Conservation (phyloP, 345 rosid species). For the Boechera retrofracta region DNA sequence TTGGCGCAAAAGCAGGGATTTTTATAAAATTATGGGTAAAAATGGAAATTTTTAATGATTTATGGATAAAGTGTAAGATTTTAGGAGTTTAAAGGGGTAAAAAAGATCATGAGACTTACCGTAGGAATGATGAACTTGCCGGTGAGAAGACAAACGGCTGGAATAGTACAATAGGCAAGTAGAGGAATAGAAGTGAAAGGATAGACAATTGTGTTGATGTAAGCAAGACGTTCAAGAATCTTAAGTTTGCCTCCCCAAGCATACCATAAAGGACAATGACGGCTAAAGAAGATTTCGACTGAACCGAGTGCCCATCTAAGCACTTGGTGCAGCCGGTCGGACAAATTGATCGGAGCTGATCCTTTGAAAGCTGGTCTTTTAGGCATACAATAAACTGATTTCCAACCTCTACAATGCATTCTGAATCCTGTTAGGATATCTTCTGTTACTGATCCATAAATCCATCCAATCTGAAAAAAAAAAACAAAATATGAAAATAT, state of each 20-base stretch:
- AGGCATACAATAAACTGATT: slow-evolving; percentile 84
- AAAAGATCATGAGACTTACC: slow-evolving; percentile 47
- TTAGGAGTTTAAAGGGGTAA: neutral
- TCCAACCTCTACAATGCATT: slow-evolving; percentile 99
- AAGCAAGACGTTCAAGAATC: slow-evolving; percentile 90
- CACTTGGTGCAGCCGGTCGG: slow-evolving; percentile 92
- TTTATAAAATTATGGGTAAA: neutral
- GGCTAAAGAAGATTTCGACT: slow-evolving; percentile 92
- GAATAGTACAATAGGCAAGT: slow-evolving; percentile 89
- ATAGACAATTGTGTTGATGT: slow-evolving; percentile 88
- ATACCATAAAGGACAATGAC: slow-evolving; percentile 95
- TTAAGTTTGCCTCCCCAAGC: slow-evolving; percentile 94
- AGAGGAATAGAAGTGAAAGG: slow-evolving; percentile 96
- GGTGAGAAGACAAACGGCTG: slow-evolving; percentile 94
- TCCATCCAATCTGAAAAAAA: slow-evolving; percentile 83
- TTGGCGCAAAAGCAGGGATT: neutral
- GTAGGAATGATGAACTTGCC: slow-evolving; percentile 96
- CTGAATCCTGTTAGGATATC: slow-evolving; percentile 90
- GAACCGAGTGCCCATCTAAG: slow-evolving; percentile 98
- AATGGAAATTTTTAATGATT: no score
- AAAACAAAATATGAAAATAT: neutral
- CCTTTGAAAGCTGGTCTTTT: slow-evolving; percentile 89
- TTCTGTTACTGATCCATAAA: slow-evolving; percentile 91
- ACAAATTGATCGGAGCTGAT: slow-evolving; percentile 93
- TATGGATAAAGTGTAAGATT: neutral